Conservation (phyloP, 1,139 yeast genomes). For the Yamadazyma jaroonii region DNA sequence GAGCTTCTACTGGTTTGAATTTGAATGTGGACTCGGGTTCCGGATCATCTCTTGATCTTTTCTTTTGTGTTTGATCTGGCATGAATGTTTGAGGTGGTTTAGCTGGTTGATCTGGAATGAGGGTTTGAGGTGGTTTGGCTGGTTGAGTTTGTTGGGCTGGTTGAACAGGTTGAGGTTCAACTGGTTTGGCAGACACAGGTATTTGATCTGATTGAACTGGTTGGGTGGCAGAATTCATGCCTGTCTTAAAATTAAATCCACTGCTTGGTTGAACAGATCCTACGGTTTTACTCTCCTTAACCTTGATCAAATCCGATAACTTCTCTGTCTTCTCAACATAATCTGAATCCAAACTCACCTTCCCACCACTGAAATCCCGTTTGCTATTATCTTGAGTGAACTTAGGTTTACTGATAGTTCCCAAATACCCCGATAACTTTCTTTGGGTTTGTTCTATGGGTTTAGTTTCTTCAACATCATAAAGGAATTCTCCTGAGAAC, state of each 20-base stretch:
- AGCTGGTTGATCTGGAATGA: too few species aligned
- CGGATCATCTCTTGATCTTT: too few species aligned
- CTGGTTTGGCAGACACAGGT: too few species aligned
- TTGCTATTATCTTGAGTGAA: slow-evolving; percentile 14
- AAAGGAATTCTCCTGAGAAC: slow-evolving; percentile 36
- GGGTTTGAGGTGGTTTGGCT: too few species aligned
- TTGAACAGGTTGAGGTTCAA: too few species aligned
- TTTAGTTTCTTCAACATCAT: slow-evolving; percentile 25
- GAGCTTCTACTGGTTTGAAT: too few species aligned
- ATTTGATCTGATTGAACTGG: slow-evolving; percentile 2
- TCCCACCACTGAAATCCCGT: slow-evolving; percentile 4
- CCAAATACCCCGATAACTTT: slow-evolving; percentile 31
- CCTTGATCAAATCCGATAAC: slow-evolving; percentile 26
- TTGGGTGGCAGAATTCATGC: neutral
- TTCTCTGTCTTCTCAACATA: slow-evolving; percentile 25
- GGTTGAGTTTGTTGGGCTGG: too few species aligned
- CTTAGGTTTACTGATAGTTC: slow-evolving; percentile 27
- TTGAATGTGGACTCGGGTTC: too few species aligned
- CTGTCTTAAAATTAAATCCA: slow-evolving; percentile 31
- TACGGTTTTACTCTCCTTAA: slow-evolving; percentile 20
- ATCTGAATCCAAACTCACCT: slow-evolving; percentile 25
- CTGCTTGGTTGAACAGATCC: slow-evolving; percentile 28
- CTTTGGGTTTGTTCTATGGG: slow-evolving; percentile 8
- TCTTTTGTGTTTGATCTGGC: neutral
- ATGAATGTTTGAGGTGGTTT: too few species aligned